A percentile compares a stretch with the other conserved stretches of the same genome.
Evolutionary conservation across 306 rosid genomes (phyloP).

Genomic region (Quercus parvula): DNA sequence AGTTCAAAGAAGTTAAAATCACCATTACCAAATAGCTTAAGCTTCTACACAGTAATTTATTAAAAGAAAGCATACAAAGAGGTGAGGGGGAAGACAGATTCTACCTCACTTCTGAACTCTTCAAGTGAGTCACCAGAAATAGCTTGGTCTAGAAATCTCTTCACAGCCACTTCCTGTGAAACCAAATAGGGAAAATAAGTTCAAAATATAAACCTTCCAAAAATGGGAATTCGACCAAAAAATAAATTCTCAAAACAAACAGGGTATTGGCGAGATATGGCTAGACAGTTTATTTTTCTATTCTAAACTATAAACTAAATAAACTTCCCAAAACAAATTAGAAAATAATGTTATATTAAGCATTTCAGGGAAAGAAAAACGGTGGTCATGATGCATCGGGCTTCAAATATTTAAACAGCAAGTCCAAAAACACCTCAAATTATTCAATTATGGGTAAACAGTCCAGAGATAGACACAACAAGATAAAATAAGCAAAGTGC

Average conservation of each 20-base stretch:
- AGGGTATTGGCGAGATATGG: background rate
- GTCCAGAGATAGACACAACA: background rate
- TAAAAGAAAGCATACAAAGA: background rate
- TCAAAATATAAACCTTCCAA: slow-evolving; percentile 12
- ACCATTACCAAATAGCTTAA: background rate
- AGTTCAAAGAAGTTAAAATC: too few species aligned
- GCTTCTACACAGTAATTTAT: background rate
- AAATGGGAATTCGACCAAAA: slow-evolving; percentile 15
- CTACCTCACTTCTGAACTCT: slow-evolving; percentile 93
- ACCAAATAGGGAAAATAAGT: slow-evolving; percentile 19
- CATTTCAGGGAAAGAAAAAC: background rate
- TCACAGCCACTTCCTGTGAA: slow-evolving; percentile 89
- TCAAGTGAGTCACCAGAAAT: slow-evolving; percentile 86
- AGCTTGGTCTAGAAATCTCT: slow-evolving; percentile 87
- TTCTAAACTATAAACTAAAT: background rate
- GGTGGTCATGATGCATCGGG: background rate
- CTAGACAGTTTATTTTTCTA: background rate
- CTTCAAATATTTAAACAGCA: background rate
- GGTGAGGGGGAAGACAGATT: background rate
- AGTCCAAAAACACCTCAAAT: background rate
- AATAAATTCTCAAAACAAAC: background rate
- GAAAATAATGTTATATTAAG: background rate
- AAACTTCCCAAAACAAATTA: background rate
- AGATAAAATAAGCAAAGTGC: background rate
- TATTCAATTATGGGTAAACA: background rate